A percentile compares a stretch with the other conserved stretches of the same genome.
These are phyloP conservation scores for Cystobasidium pallidum DNA, from an alignment of 1,284 basidiomycete genomes.

Conservation along the genomic window DNA sequence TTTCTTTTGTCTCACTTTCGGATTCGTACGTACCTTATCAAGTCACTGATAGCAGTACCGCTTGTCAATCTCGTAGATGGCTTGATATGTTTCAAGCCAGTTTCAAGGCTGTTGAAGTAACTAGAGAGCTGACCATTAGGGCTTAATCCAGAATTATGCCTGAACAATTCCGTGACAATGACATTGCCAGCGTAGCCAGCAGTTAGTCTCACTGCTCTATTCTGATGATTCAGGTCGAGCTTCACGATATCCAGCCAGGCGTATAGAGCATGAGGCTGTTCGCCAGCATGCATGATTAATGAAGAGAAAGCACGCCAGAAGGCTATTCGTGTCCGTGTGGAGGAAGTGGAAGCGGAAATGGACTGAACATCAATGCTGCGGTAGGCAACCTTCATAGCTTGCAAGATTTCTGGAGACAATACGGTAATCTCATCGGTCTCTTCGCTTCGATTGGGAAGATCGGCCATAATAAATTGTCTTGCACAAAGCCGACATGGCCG, in stretches of 20 bases:
- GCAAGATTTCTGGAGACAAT: background rate
- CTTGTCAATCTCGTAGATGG: constrained; percentile 3
- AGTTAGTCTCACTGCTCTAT: constrained; percentile 18
- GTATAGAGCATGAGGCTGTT: background rate
- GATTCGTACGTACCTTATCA: constrained; percentile 15
- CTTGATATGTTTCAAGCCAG: background rate
- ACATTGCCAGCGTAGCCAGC: constrained; percentile 25
- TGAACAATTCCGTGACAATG: background rate
- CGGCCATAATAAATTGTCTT: constrained; percentile 11
- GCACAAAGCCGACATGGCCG: background rate
- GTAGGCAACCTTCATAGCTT: background rate
- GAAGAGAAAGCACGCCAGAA: constrained; percentile 14
- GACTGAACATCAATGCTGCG: background rate
- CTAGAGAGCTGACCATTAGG: background rate
- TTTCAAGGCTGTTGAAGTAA: background rate
- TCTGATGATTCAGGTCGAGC: constrained; percentile 14
- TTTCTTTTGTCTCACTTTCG: too few relatives aligned
- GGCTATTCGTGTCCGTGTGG: background rate
- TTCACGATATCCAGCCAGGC: background rate
- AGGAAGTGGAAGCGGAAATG: too few relatives aligned
- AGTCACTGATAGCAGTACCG: background rate
- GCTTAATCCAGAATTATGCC: constrained; percentile 1
- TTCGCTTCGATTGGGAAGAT: background rate
- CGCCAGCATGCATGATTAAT: background rate
- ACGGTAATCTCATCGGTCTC: background rate